phyloP scores from a whole-genome alignment of 192 early-diverging fungal species.

The Coemansia sp. region DNA sequence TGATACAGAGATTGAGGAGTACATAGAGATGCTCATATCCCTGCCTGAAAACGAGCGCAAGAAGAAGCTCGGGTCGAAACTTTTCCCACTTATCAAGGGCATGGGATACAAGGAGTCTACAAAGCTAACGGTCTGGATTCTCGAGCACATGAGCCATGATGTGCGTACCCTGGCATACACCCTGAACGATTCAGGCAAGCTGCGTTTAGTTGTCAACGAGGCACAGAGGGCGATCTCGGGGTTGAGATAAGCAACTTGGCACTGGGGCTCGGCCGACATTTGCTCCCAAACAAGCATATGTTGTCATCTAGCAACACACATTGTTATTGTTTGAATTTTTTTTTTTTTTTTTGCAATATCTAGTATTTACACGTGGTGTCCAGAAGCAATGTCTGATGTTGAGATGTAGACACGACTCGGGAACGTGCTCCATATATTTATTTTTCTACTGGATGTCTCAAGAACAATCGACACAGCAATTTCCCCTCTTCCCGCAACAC shows the following conservation, averaged over 20 bases:
- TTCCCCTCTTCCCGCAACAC: background rate
- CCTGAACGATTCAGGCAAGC: slow-evolving; percentile 39
- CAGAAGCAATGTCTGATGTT: background rate
- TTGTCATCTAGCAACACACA: background rate
- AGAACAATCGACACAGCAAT: background rate
- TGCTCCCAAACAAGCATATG: background rate
- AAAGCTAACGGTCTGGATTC: slow-evolving; percentile 57
- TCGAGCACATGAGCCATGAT: slow-evolving; percentile 55
- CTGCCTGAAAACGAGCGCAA: slow-evolving; percentile 54
- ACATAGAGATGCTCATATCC: slow-evolving; percentile 49
- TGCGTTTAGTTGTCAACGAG: slow-evolving; percentile 42
- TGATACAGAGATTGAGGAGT: slow-evolving; percentile 46
- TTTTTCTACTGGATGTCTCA: background rate
- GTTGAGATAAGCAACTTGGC: background rate
- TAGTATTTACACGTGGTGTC: background rate
- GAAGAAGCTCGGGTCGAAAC: slow-evolving; percentile 55
- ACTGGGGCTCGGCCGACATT: background rate
- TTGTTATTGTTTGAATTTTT: background rate
- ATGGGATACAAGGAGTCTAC: slow-evolving; percentile 55
- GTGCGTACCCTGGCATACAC: slow-evolving; percentile 52
- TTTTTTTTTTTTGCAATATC: background rate
- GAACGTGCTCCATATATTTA: too few relatives aligned
- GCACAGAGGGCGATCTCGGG: slow-evolving; percentile 31
- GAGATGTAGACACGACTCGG: background rate
- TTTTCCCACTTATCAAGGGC: slow-evolving; percentile 57